Evolutionary conservation across 2,329 filamentous ascomycete species (phyloP).

Genomic region (Pseudocercospora fijiensis): DNA sequence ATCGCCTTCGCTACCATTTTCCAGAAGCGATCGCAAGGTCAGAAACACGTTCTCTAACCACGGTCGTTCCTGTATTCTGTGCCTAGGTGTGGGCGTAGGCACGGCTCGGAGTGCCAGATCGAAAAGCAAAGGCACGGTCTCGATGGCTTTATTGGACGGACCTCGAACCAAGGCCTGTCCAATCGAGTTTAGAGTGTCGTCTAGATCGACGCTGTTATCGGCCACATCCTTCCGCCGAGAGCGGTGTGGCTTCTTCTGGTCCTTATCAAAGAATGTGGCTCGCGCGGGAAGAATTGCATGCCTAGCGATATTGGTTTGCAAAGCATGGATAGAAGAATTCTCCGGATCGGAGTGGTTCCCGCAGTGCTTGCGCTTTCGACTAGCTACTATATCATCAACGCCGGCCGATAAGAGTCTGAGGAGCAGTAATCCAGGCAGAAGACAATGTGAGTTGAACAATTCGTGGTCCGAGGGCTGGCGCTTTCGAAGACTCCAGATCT

Average conservation of each 20-base stretch:
- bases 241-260: conserved; percentile 13
- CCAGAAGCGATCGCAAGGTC: conserved; percentile 39
- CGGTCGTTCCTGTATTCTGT: conserved; percentile 42
- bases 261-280: conserved; percentile 38
- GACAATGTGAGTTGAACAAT: conserved; percentile 31
- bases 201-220: not conserved
- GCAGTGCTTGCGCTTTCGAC: conserved; percentile 29
- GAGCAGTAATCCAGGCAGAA: conserved; percentile 29
- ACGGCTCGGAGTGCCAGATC: conserved; percentile 45
- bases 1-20: conserved; percentile 22
- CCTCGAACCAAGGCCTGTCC: conserved; percentile 6
- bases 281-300: conserved; percentile 46
- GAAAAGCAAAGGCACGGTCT: conserved; percentile 36
- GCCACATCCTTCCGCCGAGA: not conserved
- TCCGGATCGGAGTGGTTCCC: not conserved
- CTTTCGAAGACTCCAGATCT: conserved; percentile 34
- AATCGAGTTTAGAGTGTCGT: conserved; percentile 5
- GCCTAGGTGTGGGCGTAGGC: conserved; percentile 43
- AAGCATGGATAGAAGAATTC: not conserved
- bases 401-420: conserved; percentile 9
- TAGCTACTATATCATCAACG: not conserved
- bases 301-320: conserved; percentile 39
- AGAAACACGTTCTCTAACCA: conserved; percentile 48
- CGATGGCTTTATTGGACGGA: conserved; percentile 2
- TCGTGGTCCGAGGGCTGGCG: conserved; percentile 25